These are phyloP conservation scores for Exophiala xenobiotica DNA, from an alignment of 2,329 filamentous ascomycete species.

Conservation along the genomic window DNA sequence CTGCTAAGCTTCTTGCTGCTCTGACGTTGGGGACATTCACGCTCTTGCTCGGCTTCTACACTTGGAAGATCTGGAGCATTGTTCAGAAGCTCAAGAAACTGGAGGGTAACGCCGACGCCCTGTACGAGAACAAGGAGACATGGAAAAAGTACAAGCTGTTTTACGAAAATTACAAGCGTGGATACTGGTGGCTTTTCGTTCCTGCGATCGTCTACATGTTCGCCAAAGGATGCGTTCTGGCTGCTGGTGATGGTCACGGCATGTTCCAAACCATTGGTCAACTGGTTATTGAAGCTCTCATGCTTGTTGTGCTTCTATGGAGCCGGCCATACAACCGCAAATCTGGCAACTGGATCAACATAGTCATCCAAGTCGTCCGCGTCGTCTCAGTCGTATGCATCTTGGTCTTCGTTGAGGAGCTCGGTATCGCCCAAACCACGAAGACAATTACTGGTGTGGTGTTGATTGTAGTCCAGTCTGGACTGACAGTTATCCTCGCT, in stretches of 20 bases:
- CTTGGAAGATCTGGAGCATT: constrained; percentile 75
- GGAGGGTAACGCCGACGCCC: constrained; percentile 68
- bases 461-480: constrained; percentile 85
- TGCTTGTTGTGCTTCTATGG: constrained; percentile 80
- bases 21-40: constrained; percentile 82
- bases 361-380: constrained; percentile 83
- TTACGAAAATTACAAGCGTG: constrained; percentile 92
- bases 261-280: constrained; percentile 77
- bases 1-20: constrained; percentile 77
- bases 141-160: constrained; percentile 97
- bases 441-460: constrained; percentile 93
- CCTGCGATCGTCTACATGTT: constrained; percentile 89
- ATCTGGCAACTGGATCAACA: constrained; percentile 90
- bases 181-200: constrained; percentile 96
- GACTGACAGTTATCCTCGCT: constrained; percentile 76
- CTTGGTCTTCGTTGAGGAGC: constrained; percentile 88
- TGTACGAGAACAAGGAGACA: constrained; percentile 85
- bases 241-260: constrained; percentile 80
- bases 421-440: constrained; percentile 84
- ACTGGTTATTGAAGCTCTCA: constrained; percentile 74
- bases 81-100: constrained; percentile 71
- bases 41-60: constrained; percentile 75
- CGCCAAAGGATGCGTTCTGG: constrained; percentile 80
- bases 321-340: constrained; percentile 81
- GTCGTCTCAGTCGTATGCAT: constrained; percentile 87